Evolutionary conservation across 2,329 filamentous ascomycete genomes (phyloP).

Genomic region (Aspergillus sp.): DNA sequence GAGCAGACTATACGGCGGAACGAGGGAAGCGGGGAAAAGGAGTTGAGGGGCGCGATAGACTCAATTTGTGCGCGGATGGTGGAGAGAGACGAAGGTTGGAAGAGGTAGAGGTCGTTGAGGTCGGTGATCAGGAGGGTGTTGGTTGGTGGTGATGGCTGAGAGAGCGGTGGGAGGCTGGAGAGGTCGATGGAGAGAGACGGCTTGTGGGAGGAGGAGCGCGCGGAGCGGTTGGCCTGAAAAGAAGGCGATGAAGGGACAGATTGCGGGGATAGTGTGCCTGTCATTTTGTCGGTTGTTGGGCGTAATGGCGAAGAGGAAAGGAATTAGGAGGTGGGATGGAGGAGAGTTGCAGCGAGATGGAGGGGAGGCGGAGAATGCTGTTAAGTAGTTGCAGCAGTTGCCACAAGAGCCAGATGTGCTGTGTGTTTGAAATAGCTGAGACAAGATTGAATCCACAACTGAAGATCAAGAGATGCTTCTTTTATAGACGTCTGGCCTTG

Average conservation of each 20-base stretch:
- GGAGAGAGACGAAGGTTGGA: slow-evolving; percentile 46
- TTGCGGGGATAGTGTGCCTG: slow-evolving; percentile 20
- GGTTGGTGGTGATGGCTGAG: slow-evolving; percentile 46
- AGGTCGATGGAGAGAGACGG: slow-evolving; percentile 48
- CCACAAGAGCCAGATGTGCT: neutral
- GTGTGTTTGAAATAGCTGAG: neutral
- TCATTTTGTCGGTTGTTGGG: slow-evolving; percentile 19
- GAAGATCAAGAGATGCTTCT: neutral
- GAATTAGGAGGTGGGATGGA: neutral
- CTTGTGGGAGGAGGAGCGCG: slow-evolving; percentile 28
- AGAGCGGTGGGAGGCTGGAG: slow-evolving; percentile 45
- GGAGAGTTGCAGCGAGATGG: neutral
- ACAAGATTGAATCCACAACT: neutral
- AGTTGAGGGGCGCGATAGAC: slow-evolving; percentile 45
- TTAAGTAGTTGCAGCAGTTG: neutral
- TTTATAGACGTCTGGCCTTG: neutral
- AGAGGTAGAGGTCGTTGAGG: slow-evolving; percentile 46
- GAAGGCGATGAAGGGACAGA: slow-evolving; percentile 28
- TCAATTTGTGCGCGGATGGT: slow-evolving; percentile 45
- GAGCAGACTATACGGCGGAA: slow-evolving; percentile 53
- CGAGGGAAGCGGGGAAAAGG: slow-evolving; percentile 52
- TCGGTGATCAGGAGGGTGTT: slow-evolving; percentile 54
- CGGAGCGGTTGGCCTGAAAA: slow-evolving; percentile 20
- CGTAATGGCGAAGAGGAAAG: neutral
- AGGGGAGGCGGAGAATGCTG: neutral